These are phyloP conservation scores for Colletotrichum echinochloae DNA, from an alignment of 2,329 filamentous ascomycete species.

Conservation along the genomic window DNA sequence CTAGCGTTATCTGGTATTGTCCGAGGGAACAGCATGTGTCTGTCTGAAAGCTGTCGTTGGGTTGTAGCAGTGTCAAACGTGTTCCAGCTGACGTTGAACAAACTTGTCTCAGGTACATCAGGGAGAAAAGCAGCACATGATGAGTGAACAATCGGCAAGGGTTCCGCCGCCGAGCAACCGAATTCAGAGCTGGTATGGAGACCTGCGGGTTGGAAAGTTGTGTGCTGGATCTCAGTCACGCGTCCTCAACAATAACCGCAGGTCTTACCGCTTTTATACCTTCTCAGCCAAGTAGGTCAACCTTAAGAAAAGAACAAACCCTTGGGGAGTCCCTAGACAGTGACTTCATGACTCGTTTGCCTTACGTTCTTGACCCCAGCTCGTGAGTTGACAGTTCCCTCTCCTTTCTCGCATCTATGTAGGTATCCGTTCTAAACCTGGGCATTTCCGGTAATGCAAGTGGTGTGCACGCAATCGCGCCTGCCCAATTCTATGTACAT, in stretches of 20 bases:
- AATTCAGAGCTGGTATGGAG: not conserved
- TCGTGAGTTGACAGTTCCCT: not conserved
- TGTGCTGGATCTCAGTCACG: not conserved
- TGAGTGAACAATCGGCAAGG: not conserved
- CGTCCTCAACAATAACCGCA: not conserved
- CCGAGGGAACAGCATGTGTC: not conserved
- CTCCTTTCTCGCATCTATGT: not conserved
- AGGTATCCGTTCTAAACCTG: not conserved
- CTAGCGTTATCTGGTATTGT: not conserved
- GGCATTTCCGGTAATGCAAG: constrained; percentile 19
- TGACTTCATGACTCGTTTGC: not conserved
- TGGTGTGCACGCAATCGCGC: constrained; percentile 24
- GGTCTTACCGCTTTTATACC: not conserved
- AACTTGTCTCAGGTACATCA: not conserved
- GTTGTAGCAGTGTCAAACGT: not conserved
- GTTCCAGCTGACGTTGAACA: not conserved
- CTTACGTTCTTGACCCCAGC: not conserved
- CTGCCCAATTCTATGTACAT: not conserved
- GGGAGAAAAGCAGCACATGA: not conserved
- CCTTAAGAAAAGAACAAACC: not conserved
- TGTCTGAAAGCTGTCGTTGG: not conserved
- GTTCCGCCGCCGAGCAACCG: not conserved
- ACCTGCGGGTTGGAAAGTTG: not conserved
- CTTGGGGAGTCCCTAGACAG: not conserved
- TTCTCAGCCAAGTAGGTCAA: not conserved